Base-by-base conservation (phyloP, 306 rosid species). In the Coriaria nepalensis region DNA sequence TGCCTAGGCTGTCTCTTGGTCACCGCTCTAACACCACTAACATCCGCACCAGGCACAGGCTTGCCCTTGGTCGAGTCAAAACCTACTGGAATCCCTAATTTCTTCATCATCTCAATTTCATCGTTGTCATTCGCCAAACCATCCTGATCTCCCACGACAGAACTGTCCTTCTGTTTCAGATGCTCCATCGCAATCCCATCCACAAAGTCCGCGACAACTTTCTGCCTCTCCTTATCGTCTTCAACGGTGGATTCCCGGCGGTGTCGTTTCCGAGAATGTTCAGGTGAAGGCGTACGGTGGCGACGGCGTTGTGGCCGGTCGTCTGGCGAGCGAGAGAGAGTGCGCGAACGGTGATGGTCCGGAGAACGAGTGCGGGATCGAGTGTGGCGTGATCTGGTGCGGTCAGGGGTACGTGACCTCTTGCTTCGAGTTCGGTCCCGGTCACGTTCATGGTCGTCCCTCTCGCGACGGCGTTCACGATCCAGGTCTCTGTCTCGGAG, bases 81-180 rank as follows among this genome's bases (percentile, higher is more conserved):
- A 40, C 95, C 95, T 0, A 37, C 33, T 0, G 98, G 98, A 73
- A 90, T 79, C 58, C 98, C 98, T 10, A 90, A 47, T 66, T 74
- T 79, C 86, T 78, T 81, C 98, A 90, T 90, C 92, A 85, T 85
- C 79, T 90, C 96, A 33, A 70, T n/a, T 64, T 90, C 98, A 37
- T 82, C 87, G 57, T 77, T 87, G 57, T 79, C 63, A 48, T 20
- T 20, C 29, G 40, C 72, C 74, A 48, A 34, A 0, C 61, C 62
- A 38, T 53, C 74, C 8, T 29, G 69, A 8, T 37, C 69, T 10
- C 55, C 72, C 50, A 9, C 78, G 8, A 48, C 59, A 34, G 6
- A 53, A 9, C 20, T 14, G 33, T 42, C 60, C 63, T 71, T 68
- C 55, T 77, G 70, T 68, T 74, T 69, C 50, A 70, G 61, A 64